Conservation (phyloP, 2,329 filamentous ascomycete species). For the Colletotrichum sublineola region DNA sequence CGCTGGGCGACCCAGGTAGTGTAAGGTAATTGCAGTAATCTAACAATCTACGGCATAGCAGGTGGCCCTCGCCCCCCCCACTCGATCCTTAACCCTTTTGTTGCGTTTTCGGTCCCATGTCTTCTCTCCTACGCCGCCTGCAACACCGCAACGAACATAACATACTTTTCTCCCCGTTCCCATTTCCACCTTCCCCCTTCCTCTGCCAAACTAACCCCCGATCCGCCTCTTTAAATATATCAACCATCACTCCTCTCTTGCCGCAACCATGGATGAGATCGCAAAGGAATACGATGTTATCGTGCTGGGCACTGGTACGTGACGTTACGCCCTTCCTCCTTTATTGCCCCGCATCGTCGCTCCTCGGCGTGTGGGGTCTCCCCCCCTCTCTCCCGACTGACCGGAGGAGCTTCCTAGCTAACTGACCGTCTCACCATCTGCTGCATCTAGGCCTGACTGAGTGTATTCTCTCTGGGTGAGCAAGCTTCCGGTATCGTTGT, state of each 20-base stretch:
- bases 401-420: constrained; percentile 45
- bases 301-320: constrained; percentile 92
- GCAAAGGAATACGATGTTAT: constrained; percentile 98
- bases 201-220: constrained; percentile 28
- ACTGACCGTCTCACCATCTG: constrained; percentile 47
- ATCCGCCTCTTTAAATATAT: constrained; percentile 16
- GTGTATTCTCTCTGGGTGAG: constrained; percentile 97
- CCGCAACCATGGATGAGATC: constrained; percentile 90
- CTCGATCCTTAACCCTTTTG: constrained; percentile 33
- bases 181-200: constrained; percentile 23
- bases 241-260: constrained; percentile 42
- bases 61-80: constrained; percentile 37
- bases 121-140: constrained; percentile 17
- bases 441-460: constrained; percentile 84
- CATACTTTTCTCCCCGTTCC: constrained; percentile 29
- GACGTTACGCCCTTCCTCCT: constrained; percentile 52
- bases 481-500: constrained; percentile 23
- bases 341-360: constrained; percentile 47
- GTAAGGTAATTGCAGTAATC: constrained; percentile 15
- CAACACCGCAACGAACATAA: constrained; percentile 37
- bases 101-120: constrained; percentile 41
- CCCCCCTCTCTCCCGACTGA: constrained; percentile 27
- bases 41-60: constrained; percentile 26
- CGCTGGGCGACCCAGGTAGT: not conserved
- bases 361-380: constrained; percentile 40